Conservation (phyloP, 192 early-diverging fungal species). For the Pilobolus umbonatus region DNA sequence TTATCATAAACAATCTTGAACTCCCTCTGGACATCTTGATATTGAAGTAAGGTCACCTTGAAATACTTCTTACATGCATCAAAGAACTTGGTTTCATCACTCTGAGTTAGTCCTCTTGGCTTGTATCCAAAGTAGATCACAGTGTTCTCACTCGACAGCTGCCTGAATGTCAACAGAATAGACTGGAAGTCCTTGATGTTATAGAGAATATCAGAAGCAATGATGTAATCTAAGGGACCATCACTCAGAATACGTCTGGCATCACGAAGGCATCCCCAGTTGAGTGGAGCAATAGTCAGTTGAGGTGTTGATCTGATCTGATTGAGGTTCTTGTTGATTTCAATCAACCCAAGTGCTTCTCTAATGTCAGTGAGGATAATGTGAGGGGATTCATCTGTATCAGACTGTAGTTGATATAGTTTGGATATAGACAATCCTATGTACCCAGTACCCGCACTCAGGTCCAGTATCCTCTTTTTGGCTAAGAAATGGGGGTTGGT, state of each 20-base stretch:
- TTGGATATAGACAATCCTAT: constrained; percentile 10
- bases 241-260: background rate
- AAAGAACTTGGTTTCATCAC: constrained; percentile 28
- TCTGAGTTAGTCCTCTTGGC: constrained; percentile 17
- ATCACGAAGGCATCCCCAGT: constrained; percentile 9
- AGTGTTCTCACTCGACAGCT: constrained; percentile 4
- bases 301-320: background rate
- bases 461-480: constrained; percentile 34
- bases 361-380: constrained; percentile 36
- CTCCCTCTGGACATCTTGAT: too few relatives aligned
- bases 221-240: constrained; percentile 30
- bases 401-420: background rate
- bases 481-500: constrained; percentile 18
- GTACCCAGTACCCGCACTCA: constrained; percentile 38
- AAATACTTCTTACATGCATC: background rate
- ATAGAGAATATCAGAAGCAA: constrained; percentile 47
- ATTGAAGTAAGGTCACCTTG: too few relatives aligned
- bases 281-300: constrained; percentile 8
- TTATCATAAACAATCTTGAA: too few relatives aligned
- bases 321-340: constrained; percentile 30
- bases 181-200: constrained; percentile 15
- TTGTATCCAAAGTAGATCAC: constrained; percentile 37
- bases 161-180: constrained; percentile 24
- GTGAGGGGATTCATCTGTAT: background rate
- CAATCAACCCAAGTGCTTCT: constrained; percentile 33